Conservation (phyloP, 768 basidiomycete genomes). For the Rickenella mellea region DNA sequence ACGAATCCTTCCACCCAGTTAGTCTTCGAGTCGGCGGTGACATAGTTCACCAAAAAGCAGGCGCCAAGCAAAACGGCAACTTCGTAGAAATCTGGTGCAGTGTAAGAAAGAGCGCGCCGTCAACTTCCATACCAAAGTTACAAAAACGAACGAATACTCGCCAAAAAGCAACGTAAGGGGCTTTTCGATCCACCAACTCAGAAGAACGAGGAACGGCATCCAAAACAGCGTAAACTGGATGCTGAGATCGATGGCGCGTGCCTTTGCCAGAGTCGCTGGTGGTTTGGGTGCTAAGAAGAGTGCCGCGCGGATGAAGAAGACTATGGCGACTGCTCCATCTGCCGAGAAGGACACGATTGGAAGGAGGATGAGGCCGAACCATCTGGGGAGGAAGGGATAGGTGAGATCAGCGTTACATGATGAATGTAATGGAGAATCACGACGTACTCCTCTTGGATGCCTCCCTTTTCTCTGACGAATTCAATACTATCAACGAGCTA, state of each 20-base stretch:
- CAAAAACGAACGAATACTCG: conserved; percentile 17
- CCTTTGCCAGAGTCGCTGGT: conserved; percentile 54
- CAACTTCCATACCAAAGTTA: neutral
- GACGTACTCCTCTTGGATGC: conserved; percentile 45
- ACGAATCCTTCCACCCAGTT: conserved; percentile 70
- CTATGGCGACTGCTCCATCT: conserved; percentile 52
- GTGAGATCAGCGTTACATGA: neutral
- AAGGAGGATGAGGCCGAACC: conserved; percentile 66
- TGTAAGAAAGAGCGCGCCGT: neutral
- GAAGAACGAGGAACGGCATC: conserved; percentile 63
- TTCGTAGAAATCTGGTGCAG: conserved; percentile 58
- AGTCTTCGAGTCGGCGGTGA: conserved; percentile 70
- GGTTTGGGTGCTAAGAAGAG: conserved; percentile 29
- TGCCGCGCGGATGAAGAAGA: conserved; percentile 44
- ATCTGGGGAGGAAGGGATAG: conserved; percentile 28
- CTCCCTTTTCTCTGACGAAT: conserved; percentile 30
- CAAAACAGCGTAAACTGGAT: conserved; percentile 75
- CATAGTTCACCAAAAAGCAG: conserved; percentile 72
- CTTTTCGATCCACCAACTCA: conserved; percentile 57
- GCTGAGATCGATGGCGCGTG: conserved; percentile 63
- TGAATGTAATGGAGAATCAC: neutral
- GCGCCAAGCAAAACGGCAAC: conserved; percentile 54
- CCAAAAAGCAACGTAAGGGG: conserved; percentile 64
- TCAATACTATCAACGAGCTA: conserved; percentile 62
- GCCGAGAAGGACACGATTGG: conserved; percentile 68